Conservation (phyloP, 169 alveolate species). For the Plasmodium adleri region DNA sequence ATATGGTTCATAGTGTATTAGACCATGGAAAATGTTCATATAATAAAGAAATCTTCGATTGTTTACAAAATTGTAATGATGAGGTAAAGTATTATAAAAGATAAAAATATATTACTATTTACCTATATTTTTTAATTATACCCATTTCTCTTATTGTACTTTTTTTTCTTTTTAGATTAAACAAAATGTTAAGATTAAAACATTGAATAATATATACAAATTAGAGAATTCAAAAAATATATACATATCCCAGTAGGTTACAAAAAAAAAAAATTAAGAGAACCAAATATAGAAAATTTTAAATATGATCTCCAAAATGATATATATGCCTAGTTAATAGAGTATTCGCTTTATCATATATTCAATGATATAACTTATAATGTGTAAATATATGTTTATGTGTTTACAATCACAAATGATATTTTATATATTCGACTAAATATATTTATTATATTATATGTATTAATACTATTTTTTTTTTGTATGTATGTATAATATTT, state of each 20-base stretch:
- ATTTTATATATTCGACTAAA: too few species aligned
- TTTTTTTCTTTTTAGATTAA: constrained; percentile 28
- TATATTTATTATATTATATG: too few species aligned
- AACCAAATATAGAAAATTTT: too few species aligned
- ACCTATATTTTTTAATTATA: not conserved
- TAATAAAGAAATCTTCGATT: not conserved
- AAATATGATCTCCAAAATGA: too few species aligned
- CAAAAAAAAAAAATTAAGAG: not conserved
- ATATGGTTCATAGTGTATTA: not conserved
- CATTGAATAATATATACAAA: constrained; percentile 38
- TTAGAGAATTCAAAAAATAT: constrained; percentile 8
- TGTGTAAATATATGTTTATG: too few species aligned
- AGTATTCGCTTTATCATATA: too few species aligned
- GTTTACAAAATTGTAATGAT: constrained; percentile 12
- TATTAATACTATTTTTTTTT: too few species aligned
- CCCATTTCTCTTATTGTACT: not conserved
- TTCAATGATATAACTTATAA: too few species aligned
- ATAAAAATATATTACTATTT: not conserved
- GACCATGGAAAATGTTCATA: not conserved
- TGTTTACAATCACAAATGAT: too few species aligned
- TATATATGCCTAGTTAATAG: too few species aligned
- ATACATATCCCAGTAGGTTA: constrained; percentile 27
- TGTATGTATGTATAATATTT: too few species aligned
- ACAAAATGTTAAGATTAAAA: constrained; percentile 18
- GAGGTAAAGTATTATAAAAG: constrained; percentile 10